Evolutionary conservation across 495 filamentous ascomycete genomes (phyloP).

Genomic region (Chlorociboria aeruginascens): DNA sequence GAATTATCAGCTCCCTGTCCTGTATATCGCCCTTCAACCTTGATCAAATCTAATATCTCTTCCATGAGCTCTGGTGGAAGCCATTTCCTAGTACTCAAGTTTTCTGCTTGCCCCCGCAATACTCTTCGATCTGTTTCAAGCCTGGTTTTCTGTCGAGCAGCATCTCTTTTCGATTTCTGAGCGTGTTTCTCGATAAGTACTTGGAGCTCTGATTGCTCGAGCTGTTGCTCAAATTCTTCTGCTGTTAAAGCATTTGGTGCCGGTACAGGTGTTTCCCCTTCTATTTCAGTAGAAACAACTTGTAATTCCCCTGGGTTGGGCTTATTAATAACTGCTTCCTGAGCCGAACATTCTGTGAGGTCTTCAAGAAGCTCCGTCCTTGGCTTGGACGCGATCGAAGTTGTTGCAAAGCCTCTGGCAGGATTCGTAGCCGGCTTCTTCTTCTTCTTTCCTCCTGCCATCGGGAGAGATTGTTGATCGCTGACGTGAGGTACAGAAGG

Average conservation of each 20-base stretch:
- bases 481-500: too few relatives aligned
- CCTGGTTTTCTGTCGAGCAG: conserved; percentile 53
- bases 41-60: conserved; percentile 50
- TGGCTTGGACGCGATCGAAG: conserved; percentile 71
- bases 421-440: conserved; percentile 78
- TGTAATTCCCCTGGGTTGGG: conserved; percentile 1
- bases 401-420: conserved; percentile 83
- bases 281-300: background rate
- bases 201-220: conserved; percentile 75
- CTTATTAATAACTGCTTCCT: background rate
- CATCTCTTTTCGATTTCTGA: conserved; percentile 54
- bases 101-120: conserved; percentile 59
- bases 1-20: conserved; percentile 31
- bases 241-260: conserved; percentile 42
- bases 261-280: conserved; percentile 23
- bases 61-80: conserved; percentile 69
- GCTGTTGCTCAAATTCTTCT: conserved; percentile 72
- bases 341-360: conserved; percentile 8
- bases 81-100: conserved; percentile 63
- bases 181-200: conserved; percentile 70
- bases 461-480: conserved; percentile 19
- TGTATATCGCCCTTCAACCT: conserved; percentile 36
- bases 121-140: conserved; percentile 70
- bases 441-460: conserved; percentile 80
- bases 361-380: conserved; percentile 29